Evolutionary conservation across 2,329 filamentous ascomycete species (phyloP), one percentile per base, ranked within the genome.

Genomic region (Boeremia exigua): DNA sequence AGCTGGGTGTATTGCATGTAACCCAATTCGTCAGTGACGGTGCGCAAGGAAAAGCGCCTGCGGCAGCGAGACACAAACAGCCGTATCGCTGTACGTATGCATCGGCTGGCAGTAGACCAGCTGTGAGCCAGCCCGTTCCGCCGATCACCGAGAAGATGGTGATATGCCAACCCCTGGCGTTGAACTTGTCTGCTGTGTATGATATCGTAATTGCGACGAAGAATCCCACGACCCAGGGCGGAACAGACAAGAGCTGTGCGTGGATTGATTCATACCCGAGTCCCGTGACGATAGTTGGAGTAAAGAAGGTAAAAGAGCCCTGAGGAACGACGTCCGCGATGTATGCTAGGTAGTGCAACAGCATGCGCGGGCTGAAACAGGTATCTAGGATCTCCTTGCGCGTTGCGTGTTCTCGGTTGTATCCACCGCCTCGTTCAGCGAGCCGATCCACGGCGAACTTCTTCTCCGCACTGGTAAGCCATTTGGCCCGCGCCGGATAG

Each of bases 401-500:
- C 0, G 67, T 65, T 4, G 73, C 73, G 39, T 74, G 75, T 5
- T 71, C 63, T n/a, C 68, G 69, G 9, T 71, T 74, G 49, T 72
- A 76, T 1, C 76, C 75, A 2, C 75, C 75, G 1, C 75, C 75
- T 29, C 45, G 33, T 33, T 54, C 52, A 2, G 39, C 65, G 43
- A 84, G 66, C 7, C 81, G 69, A 27, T 75, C 71, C 77, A 62
- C 60, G 5, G 66, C 67, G 17, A 64, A 46, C 14, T 62, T 61
- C 5, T 58, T 60, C 52, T 85, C 82, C 4, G 77, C 73, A 0
- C 59, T 56, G 4, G 70, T 77, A 8, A 85, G 68, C 78, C 79
- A 83, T 3, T 65, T 69, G 0, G 77, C 78, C 2, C 78, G 77
- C 54, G 82, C 79, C 0, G 81, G 81, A 46, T 80, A 83, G 57